phyloP scores from a whole-genome alignment of 2,329 filamentous ascomycete genomes.

The Dactylella cylindrospora region DNA sequence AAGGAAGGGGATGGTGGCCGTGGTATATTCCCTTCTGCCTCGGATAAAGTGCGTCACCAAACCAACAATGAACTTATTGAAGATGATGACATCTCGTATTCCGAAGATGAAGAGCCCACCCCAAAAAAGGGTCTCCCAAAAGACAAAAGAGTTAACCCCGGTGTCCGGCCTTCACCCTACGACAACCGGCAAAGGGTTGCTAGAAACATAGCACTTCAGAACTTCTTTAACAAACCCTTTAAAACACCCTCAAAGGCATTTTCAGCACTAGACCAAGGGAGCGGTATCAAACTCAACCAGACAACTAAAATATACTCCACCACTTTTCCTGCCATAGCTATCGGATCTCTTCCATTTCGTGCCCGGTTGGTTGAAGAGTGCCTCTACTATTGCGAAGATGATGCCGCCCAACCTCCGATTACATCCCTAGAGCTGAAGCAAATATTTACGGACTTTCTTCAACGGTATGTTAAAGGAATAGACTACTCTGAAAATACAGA shows the following conservation, averaged over 20 bases:
- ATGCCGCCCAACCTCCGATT: background rate
- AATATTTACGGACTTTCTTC: slow-evolving; percentile 11
- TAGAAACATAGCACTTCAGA: too few relatives aligned
- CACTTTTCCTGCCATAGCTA: slow-evolving; percentile 1
- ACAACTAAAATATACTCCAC: background rate
- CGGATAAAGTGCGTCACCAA: slow-evolving; percentile 22
- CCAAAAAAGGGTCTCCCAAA: too few relatives aligned
- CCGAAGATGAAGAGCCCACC: slow-evolving; percentile 25
- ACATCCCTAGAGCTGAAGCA: slow-evolving; percentile 8
- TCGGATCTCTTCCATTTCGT: slow-evolving; percentile 10
- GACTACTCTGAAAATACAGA: slow-evolving; percentile 14
- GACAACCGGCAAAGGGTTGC: too few relatives aligned
- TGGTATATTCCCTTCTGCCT: slow-evolving; percentile 23
- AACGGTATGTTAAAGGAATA: background rate
- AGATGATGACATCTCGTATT: slow-evolving; percentile 26
- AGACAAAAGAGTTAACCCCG: too few relatives aligned
- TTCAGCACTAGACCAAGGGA: background rate
- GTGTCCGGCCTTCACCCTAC: too few relatives aligned
- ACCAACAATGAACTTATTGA: slow-evolving; percentile 3
- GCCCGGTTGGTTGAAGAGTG: slow-evolving; percentile 17
- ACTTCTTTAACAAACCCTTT: slow-evolving; percentile 10
- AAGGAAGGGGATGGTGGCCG: slow-evolving; percentile 25
- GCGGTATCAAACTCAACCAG: background rate
- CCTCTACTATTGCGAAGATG: slow-evolving; percentile 20
- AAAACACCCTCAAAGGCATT: background rate